Evolutionary conservation across 2,329 filamentous ascomycete genomes (phyloP).

Genomic region (Aspergillus sp.): DNA sequence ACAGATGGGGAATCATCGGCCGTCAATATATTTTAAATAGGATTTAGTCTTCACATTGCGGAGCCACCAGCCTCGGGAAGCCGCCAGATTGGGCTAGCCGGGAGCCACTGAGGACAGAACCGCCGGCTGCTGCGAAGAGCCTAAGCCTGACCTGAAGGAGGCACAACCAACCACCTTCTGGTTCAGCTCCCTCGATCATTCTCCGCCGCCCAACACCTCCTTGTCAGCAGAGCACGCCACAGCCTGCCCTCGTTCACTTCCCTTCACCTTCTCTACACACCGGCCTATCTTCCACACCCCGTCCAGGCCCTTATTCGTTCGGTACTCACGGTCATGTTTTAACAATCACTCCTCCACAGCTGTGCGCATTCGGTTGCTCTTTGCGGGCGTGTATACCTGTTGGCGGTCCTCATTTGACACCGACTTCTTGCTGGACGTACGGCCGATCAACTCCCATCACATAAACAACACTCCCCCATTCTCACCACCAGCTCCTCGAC

Average conservation of each 20-base stretch:
- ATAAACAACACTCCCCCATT: conserved; percentile 9
- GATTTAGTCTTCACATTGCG: conserved; percentile 8
- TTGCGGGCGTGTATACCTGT: conserved; percentile 21
- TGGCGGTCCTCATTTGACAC: conserved; percentile 26
- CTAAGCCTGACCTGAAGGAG: conserved; percentile 13
- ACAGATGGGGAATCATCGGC: neutral
- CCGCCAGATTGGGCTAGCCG: conserved; percentile 21
- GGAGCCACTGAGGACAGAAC: conserved; percentile 5
- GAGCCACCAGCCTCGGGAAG: conserved; percentile 18
- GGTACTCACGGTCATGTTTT: conserved; percentile 23
- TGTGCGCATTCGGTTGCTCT: conserved; percentile 29
- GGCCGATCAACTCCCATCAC: conserved; percentile 13
- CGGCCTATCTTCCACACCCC: conserved; percentile 6
- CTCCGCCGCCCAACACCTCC: conserved; percentile 32
- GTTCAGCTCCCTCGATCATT: conserved; percentile 20
- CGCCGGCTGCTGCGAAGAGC: conserved; percentile 6
- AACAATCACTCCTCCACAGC: conserved; percentile 15
- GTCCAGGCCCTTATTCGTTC: neutral
- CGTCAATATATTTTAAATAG: too few species aligned
- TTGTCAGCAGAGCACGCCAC: conserved; percentile 35
- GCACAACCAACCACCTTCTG: conserved; percentile 25
- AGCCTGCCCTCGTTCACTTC: conserved; percentile 9
- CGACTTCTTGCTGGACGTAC: conserved; percentile 16
- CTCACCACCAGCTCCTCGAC: neutral
- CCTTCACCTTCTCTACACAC: conserved; percentile 15